A percentile compares a stretch with the other conserved stretches of the same genome.
Conservation (phyloP, 2,329 filamentous ascomycete genomes). For the Ophiostoma novo-ulmi region DNA sequence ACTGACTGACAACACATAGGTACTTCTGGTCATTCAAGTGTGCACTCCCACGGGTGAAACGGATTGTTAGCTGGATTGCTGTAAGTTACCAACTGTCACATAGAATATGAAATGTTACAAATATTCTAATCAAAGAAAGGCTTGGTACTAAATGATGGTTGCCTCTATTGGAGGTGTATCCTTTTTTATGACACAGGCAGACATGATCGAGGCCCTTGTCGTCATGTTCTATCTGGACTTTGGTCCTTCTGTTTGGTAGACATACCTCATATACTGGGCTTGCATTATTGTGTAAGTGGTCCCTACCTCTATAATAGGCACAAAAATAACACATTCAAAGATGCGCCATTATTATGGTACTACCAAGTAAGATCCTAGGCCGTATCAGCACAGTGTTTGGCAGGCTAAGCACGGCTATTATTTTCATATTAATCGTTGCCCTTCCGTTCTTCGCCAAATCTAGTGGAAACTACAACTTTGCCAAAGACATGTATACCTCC, state of each 20-base stretch:
- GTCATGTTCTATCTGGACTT: neutral
- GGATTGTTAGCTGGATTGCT: neutral
- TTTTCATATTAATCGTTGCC: neutral
- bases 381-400: constrained; percentile 2
- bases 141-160: neutral
- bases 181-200: constrained; percentile 13
- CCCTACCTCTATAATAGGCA: too few relatives aligned
- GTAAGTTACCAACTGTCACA: neutral
- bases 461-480: constrained; percentile 10
- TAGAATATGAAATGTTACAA: neutral
- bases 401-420: neutral
- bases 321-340: neutral
- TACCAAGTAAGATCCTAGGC: neutral
- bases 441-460: neutral
- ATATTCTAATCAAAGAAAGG: neutral
- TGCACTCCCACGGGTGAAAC: neutral
- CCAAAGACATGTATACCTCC: neutral
- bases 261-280: constrained; percentile 1
- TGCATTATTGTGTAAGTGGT: neutral
- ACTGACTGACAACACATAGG: neutral
- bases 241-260: neutral
- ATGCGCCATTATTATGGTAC: neutral
- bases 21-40: constrained; percentile 14
- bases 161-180: neutral
- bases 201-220: constrained; percentile 9